These are phyloP conservation scores for Ascocoryne sarcoides DNA, from an alignment of 2,329 filamentous ascomycete genomes.

Conservation along the genomic window DNA sequence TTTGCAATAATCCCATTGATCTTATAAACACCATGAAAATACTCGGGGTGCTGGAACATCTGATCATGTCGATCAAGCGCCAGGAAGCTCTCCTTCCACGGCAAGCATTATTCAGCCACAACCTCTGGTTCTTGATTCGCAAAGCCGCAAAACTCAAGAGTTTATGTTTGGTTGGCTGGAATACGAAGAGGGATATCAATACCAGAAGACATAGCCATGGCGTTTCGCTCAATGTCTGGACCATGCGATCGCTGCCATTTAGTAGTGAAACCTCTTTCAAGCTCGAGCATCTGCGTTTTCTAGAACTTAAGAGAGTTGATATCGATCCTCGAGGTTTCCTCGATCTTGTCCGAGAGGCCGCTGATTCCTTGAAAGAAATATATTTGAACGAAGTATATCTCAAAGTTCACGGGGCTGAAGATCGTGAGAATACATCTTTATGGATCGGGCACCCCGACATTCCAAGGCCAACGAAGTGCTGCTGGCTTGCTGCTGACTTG, in stretches of 20 bases:
- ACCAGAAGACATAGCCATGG: slow-evolving; percentile 14
- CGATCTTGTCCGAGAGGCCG: slow-evolving; percentile 20
- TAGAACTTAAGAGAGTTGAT: slow-evolving; percentile 28
- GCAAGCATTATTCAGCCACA: slow-evolving; percentile 34
- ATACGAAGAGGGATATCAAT: slow-evolving; percentile 18
- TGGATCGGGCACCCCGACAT: slow-evolving; percentile 25
- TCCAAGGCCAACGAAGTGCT: slow-evolving; percentile 9
- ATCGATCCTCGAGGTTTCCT: slow-evolving; percentile 21
- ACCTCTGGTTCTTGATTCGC: slow-evolving; percentile 42
- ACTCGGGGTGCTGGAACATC: slow-evolving; percentile 34
- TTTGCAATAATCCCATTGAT: slow-evolving; percentile 44
- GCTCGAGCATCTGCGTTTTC: slow-evolving; percentile 17
- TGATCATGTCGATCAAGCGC: slow-evolving; percentile 39
- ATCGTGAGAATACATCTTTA: slow-evolving; percentile 13
- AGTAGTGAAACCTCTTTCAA: slow-evolving; percentile 5
- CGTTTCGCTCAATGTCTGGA: slow-evolving; percentile 18
- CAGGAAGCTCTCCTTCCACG: slow-evolving; percentile 32
- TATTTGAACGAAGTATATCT: slow-evolving; percentile 28
- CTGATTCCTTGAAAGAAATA: slow-evolving; percentile 25
- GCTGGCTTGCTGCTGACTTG: slow-evolving; percentile 25
- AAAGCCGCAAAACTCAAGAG: slow-evolving; percentile 37
- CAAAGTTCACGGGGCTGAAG: slow-evolving; percentile 19
- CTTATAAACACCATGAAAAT: slow-evolving; percentile 39
- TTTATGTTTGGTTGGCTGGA: slow-evolving; percentile 39
- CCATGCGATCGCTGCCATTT: slow-evolving; percentile 26